Base-by-base conservation (phyloP, 2,329 filamentous ascomycete genomes). In the Hypoxylon sp. region DNA sequence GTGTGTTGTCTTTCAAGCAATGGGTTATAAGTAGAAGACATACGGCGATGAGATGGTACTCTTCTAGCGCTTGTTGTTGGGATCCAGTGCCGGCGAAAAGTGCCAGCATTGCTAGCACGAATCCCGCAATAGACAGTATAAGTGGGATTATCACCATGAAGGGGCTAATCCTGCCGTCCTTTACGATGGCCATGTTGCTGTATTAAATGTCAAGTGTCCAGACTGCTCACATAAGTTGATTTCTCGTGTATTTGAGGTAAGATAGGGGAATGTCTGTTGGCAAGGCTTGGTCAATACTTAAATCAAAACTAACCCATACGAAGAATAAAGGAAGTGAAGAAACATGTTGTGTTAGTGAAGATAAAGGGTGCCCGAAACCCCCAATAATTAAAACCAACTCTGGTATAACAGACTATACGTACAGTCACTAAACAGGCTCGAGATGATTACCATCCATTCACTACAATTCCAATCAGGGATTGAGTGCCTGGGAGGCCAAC, bases 21-120 rank as follows among this genome's bases (percentile, higher is more conserved):
- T 5, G 3, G 5, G 29, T 53, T 14, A n/a, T 39, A 2, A 22
- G 17, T 10, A 31, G 11, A 17, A 31, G 8, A 74, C 80, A 56
- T 72, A 81, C 80, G 50, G 79, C 77, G 31, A 82, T 75, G 39
- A 83, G 75, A 35, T 82, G 79, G 64, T 79, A 81, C 10, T 80
- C 77, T 37, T 82, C 80, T 68, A 82, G 70, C 33, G 78, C 77
- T 22, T 77, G 74, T 5, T 76, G 74, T 26, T 77, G 77, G 1
- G 78, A 75, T 6, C 78, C 79, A 17, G 79, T 79, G 47, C 81
- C 81, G 35, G 81, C 80, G 61, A 82, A 77, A 14, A 82, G 76
- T 11, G 76, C 74, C 22, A 83, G 63, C 61, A 82, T 77, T 24
- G 76, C 70, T 33, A 83, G 73, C 42, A 81, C 74, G 67, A 82